Conservation (phyloP, 176 grass and related monocot species). For the Musa troglodytarum region DNA sequence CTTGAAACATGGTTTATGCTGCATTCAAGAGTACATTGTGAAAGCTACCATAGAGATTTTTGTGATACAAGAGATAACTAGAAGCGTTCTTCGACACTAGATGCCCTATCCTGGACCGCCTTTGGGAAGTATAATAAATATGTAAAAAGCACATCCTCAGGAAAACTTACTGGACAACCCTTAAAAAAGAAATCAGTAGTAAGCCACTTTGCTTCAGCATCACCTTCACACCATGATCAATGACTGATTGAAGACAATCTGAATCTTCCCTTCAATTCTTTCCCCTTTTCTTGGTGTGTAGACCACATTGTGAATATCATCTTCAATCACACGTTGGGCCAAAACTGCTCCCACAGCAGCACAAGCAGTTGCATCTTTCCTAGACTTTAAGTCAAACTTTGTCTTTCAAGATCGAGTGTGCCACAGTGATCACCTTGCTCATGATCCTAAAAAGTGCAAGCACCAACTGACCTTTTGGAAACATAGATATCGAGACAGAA, state of each 20-base stretch:
- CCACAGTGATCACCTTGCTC: slow-evolving; percentile 46
- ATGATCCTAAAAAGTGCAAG: slow-evolving; percentile 52
- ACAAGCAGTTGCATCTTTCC: slow-evolving; percentile 55
- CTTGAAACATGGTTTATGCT: too few relatives aligned
- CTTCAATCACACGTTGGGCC: slow-evolving; percentile 50
- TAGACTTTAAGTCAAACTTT: slow-evolving; percentile 59
- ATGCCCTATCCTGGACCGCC: too few relatives aligned
- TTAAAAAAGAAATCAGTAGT: neutral
- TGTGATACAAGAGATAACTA: too few relatives aligned
- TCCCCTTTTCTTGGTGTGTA: slow-evolving; percentile 69
- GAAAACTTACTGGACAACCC: too few relatives aligned
- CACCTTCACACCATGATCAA: slow-evolving; percentile 59
- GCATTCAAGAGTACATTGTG: too few relatives aligned
- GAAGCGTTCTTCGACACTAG: too few relatives aligned
- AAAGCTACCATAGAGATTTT: too few relatives aligned
- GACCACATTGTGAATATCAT: slow-evolving; percentile 60
- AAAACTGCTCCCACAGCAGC: slow-evolving; percentile 43
- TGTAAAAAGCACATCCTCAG: too few relatives aligned
- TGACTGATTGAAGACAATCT: slow-evolving; percentile 44
- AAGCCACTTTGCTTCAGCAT: slow-evolving; percentile 42
- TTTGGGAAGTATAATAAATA: too few relatives aligned
- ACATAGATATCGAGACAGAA: slow-evolving; percentile 68
- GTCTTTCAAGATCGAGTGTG: slow-evolving; percentile 65
- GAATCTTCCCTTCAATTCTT: slow-evolving; percentile 59
- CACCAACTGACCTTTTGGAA: slow-evolving; percentile 57